Evolutionary conservation across 2,329 filamentous ascomycete genomes (phyloP).

Genomic region (Cucurbitaria berberidis): DNA sequence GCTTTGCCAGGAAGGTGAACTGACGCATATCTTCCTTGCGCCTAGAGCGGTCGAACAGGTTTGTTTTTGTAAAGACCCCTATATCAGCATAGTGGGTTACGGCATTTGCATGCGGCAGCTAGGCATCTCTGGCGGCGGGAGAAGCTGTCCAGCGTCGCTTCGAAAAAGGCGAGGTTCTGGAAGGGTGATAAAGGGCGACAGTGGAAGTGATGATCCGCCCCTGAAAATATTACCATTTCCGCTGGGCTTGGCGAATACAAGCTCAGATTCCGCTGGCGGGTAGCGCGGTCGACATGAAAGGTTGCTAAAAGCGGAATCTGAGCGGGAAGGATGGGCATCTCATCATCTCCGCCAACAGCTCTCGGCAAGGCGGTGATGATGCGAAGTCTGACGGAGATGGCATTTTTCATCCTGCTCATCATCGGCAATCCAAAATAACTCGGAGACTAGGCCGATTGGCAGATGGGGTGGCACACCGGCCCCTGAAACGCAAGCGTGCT

Average conservation of each 20-base stretch:
- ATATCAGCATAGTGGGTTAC: conserved; percentile 21
- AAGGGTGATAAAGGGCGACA: conserved; percentile 1
- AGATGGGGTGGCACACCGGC: conserved; percentile 6
- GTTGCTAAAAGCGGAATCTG: not conserved
- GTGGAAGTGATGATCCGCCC: not conserved
- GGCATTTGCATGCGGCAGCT: conserved; percentile 25
- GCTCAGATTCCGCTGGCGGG: conserved; percentile 4
- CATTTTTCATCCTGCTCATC: conserved; percentile 3
- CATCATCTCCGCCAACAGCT: not conserved
- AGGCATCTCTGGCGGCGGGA: conserved; percentile 8
- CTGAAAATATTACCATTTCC: not conserved
- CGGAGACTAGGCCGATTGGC: conserved; percentile 6
- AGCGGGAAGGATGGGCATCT: conserved; percentile 4
- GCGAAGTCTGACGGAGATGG: conserved; percentile 1
- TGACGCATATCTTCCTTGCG: conserved; percentile 17
- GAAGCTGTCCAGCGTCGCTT: conserved; percentile 11
- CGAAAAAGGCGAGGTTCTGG: conserved; percentile 15
- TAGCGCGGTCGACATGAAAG: conserved; percentile 5
- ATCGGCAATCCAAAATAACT: conserved; percentile 5
- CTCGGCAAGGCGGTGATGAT: conserved; percentile 7
- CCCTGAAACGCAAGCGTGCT: conserved; percentile 23
- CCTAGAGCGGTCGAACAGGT: conserved; percentile 12
- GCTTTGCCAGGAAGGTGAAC: conserved; percentile 14
- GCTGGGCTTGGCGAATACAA: conserved; percentile 16
- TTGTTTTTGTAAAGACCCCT: conserved; percentile 5